These are phyloP conservation scores for Stagonosporopsis rhizophila DNA, from an alignment of 2,329 filamentous ascomycete species.

Conservation along the genomic window DNA sequence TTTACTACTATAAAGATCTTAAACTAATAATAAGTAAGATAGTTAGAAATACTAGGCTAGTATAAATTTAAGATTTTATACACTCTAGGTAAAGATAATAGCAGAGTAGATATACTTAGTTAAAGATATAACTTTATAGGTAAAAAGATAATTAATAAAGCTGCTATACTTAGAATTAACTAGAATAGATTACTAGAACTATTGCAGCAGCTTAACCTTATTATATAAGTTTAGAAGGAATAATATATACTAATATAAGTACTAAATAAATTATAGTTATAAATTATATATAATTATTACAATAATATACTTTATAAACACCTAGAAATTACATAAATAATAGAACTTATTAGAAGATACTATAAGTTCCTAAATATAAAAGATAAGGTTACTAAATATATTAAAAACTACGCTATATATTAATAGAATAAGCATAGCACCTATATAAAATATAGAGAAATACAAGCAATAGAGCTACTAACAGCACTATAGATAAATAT, in stretches of 20 bases:
- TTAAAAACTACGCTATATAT: neutral
- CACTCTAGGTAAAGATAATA: too few species aligned
- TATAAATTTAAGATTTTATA: too few species aligned
- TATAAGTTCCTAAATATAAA: neutral
- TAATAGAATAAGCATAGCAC: neutral
- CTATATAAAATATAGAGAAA: neutral
- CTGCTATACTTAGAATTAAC: neutral
- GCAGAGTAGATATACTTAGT: too few species aligned
- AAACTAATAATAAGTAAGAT: too few species aligned
- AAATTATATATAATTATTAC: neutral
- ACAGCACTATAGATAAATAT: neutral
- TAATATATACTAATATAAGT: neutral
- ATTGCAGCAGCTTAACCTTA: neutral
- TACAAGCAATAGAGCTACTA: too few species aligned
- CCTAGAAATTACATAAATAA: neutral
- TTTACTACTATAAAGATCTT: neutral
- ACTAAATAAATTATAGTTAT: neutral
- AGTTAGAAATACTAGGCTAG: too few species aligned
- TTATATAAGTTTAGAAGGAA: neutral
- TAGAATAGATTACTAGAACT: neutral
- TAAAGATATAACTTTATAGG: neutral
- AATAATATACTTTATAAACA: neutral
- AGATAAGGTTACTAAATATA: neutral
- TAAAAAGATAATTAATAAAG: too few species aligned
- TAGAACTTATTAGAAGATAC: slow-evolving; percentile 1